A percentile compares a stretch with the other conserved stretches of the same genome.
Conservation (phyloP, 2,329 filamentous ascomycete genomes). For the Pyrenophora seminiperda region DNA sequence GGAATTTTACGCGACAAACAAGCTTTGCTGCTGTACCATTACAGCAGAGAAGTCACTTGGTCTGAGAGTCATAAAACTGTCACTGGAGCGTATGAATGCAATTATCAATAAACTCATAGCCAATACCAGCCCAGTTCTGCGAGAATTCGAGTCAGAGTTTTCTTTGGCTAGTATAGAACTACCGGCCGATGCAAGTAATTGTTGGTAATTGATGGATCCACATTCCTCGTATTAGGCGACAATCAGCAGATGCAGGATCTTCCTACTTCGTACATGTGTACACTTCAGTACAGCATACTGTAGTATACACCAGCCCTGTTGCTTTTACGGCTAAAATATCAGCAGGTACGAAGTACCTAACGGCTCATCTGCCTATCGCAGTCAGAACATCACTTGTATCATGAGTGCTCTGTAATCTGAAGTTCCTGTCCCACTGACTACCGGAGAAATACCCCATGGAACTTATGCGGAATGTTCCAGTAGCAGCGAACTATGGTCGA, state of each 20-base stretch:
- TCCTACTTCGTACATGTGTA: not conserved
- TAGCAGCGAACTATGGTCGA: not conserved
- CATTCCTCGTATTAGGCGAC: not conserved
- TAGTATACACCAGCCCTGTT: not conserved
- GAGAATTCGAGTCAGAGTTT: not conserved
- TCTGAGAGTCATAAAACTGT: slow-evolving; percentile 20
- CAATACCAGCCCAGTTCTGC: not conserved
- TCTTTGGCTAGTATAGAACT: not conserved
- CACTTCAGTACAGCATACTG: not conserved
- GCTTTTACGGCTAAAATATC: not conserved
- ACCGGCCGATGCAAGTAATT: not conserved
- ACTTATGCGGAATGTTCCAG: not conserved
- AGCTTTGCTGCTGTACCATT: slow-evolving; percentile 18
- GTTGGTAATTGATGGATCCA: not conserved
- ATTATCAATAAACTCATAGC: not conserved
- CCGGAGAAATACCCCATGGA: not conserved
- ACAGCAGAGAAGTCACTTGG: slow-evolving; percentile 11
- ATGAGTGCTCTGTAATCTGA: not conserved
- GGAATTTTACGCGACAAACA: slow-evolving; percentile 25
- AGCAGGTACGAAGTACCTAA: too few relatives aligned
- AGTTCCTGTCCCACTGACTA: not conserved
- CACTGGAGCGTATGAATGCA: not conserved
- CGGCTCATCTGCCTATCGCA: not conserved
- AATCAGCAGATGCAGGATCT: not conserved
- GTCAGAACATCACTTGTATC: not conserved